Conservation (phyloP, 1,284 basidiomycete species). For the Pyrrhoderma noxium region DNA sequence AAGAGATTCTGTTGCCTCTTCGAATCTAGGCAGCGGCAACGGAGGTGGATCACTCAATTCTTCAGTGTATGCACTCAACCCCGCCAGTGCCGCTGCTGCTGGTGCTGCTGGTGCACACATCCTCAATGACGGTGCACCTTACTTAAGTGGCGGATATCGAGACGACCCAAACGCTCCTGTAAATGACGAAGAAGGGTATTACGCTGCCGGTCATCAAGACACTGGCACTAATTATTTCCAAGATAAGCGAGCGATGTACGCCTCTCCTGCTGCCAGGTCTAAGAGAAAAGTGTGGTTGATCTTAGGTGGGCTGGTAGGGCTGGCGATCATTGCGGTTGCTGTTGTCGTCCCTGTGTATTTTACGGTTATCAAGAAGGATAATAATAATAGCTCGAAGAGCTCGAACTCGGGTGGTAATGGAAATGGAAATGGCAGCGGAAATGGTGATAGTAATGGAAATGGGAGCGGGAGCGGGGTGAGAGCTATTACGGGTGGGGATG, state of each 20-base stretch:
- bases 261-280: conserved; percentile 40
- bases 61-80: conserved; percentile 59
- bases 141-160: conserved; percentile 35
- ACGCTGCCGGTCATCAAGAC: conserved; percentile 8
- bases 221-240: conserved; percentile 36
- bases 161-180: conserved; percentile 45
- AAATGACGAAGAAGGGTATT: conserved; percentile 24
- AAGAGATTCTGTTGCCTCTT: conserved; percentile 51
- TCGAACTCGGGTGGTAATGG: conserved; percentile 18
- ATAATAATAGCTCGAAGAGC: conserved; percentile 19
- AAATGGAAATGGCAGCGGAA: conserved; percentile 17
- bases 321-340: conserved; percentile 40
- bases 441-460: conserved; percentile 13
- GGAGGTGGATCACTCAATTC: conserved; percentile 38
- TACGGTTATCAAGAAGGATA: conserved; percentile 39
- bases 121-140: conserved; percentile 23
- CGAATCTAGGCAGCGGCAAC: conserved; percentile 28
- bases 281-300: conserved; percentile 44
- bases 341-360: conserved; percentile 54
- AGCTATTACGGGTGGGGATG: conserved; percentile 59
- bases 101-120: too few relatives aligned
- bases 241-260: conserved; percentile 56
- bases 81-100: conserved; percentile 29
- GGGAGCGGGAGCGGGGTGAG: too few relatives aligned
- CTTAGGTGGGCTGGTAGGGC: conserved; percentile 37